Evolutionary conservation across 192 early-diverging fungal genomes (phyloP).

Genomic region (Globomyces pollinis-pini): DNA sequence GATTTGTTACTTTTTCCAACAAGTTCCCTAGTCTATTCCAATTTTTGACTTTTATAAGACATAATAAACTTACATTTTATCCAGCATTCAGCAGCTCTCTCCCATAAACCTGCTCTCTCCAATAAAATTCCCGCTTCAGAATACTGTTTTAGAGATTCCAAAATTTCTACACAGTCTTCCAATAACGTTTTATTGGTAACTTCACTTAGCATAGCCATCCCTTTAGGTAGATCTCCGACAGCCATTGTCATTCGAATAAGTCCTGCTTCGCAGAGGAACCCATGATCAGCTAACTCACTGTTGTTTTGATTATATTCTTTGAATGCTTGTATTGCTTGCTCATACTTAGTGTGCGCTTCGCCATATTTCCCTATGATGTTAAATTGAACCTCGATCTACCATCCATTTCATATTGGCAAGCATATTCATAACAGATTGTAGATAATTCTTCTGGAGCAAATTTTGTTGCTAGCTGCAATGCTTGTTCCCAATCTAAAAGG

Average conservation of each 20-base stretch:
- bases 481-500: constrained; percentile 48
- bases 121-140: constrained; percentile 35
- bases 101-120: constrained; percentile 35
- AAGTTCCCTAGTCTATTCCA: constrained; percentile 32
- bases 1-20: constrained; percentile 27
- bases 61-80: constrained; percentile 39
- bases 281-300: constrained; percentile 31
- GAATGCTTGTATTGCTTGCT: constrained; percentile 34
- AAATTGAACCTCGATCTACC: constrained; percentile 15
- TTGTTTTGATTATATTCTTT: constrained; percentile 6
- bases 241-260: constrained; percentile 39
- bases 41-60: constrained; percentile 28
- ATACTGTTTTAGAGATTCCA: constrained; percentile 43
- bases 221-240: constrained; percentile 40
- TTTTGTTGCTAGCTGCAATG: constrained; percentile 31
- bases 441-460: constrained; percentile 37
- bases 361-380: no score
- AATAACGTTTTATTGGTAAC: constrained; percentile 34
- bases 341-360: constrained; percentile 45
- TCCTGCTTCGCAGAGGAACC: constrained; percentile 32
- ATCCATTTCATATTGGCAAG: constrained; percentile 37
- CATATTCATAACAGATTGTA: constrained; percentile 44
- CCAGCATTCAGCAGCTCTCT: constrained; percentile 43
- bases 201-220: constrained; percentile 42
- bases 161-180: constrained; percentile 39